phyloP scores from a whole-genome alignment of 2,329 filamentous ascomycete species.

The Aspergillus pseudotamarii region DNA sequence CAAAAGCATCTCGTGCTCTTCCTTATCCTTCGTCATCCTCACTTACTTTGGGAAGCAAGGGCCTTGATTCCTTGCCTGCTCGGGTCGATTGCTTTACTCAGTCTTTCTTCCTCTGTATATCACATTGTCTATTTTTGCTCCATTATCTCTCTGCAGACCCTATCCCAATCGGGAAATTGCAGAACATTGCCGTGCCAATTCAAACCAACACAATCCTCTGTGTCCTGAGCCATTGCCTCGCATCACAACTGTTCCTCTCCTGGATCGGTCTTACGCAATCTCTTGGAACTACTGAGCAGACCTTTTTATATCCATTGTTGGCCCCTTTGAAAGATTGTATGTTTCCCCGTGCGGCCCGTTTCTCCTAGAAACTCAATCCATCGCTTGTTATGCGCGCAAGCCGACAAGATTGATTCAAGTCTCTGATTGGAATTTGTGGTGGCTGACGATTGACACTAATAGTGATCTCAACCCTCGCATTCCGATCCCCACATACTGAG shows the following conservation, averaged over 20 bases:
- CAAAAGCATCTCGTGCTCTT: conserved; percentile 7
- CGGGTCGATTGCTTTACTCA: background rate
- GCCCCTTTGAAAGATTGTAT: conserved; percentile 7
- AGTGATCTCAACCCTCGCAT: conserved; percentile 12
- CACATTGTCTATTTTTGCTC: background rate
- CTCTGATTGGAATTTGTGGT: background rate
- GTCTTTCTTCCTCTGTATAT: background rate
- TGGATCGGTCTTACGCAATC: background rate
- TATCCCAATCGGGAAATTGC: background rate
- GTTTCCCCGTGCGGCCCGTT: conserved; percentile 20
- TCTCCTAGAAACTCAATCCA: conserved; percentile 13
- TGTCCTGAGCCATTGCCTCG: background rate
- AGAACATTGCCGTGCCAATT: background rate
- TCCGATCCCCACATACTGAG: conserved; percentile 6
- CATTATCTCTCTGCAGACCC: background rate
- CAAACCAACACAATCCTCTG: background rate
- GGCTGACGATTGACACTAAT: conserved; percentile 15
- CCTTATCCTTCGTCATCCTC: conserved; percentile 4
- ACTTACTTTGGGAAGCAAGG: conserved; percentile 9
- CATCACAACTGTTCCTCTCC: background rate
- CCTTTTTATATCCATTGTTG: background rate
- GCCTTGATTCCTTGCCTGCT: conserved; percentile 1
- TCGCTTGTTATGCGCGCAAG: background rate
- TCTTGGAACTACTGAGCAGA: background rate
- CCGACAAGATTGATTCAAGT: background rate